A percentile compares a stretch with the other conserved stretches of the same genome.
phyloP scores from a whole-genome alignment of 495 filamentous ascomycete species.

The Neurospora intermedia region DNA sequence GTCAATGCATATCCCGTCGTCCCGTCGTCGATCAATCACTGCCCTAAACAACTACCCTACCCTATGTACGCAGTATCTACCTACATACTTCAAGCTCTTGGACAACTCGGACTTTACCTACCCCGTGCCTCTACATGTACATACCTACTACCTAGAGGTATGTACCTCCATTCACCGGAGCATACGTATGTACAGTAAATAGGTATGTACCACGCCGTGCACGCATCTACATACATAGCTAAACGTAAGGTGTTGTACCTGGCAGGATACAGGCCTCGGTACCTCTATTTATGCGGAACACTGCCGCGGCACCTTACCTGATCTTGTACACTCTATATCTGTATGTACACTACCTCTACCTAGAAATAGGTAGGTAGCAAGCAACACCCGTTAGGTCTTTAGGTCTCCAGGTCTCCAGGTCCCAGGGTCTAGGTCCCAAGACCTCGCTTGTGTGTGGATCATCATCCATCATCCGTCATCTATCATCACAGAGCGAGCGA shows the following conservation, averaged over 20 bases:
- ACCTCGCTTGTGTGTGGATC: not conserved
- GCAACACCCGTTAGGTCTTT: not conserved
- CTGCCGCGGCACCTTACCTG: not conserved
- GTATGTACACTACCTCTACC: too few relatives aligned
- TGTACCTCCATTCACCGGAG: too few relatives aligned
- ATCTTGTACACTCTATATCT: not conserved
- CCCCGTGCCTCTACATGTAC: not conserved
- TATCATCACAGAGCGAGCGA: too few relatives aligned
- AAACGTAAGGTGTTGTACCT: not conserved
- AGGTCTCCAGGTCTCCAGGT: too few relatives aligned
- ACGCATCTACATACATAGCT: not conserved
- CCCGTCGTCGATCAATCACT: not conserved
- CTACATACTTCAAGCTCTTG: too few relatives aligned
- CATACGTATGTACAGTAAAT: too few relatives aligned
- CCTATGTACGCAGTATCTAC: too few relatives aligned
- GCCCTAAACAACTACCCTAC: too few relatives aligned
- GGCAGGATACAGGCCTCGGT: not conserved
- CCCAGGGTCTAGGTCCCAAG: not conserved
- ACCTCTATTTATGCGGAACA: not conserved
- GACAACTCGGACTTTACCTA: not conserved
- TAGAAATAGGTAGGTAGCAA: too few relatives aligned
- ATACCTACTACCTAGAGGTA: too few relatives aligned
- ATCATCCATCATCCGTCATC: not conserved
- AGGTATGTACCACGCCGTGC: not conserved
- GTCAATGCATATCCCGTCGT: not conserved